Conservation (phyloP, 345 rosid genomes). For the Anacardium occidentale region DNA sequence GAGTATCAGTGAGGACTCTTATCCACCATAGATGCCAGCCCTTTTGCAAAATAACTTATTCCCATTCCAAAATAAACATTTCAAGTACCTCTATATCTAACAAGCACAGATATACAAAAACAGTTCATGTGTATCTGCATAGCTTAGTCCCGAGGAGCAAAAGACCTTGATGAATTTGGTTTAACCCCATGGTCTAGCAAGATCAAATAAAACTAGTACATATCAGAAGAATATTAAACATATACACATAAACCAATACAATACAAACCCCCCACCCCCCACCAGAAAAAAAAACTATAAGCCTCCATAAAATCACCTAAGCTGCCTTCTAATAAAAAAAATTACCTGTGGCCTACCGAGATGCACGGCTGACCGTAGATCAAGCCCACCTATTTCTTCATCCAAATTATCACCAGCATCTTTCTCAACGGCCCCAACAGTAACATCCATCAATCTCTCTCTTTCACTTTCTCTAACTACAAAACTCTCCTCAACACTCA, state of each 20-base stretch:
- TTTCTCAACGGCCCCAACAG: conserved; percentile 39
- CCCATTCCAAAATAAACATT: neutral
- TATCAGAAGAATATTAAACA: neutral
- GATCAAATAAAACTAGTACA: neutral
- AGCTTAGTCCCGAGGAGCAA: too few species aligned
- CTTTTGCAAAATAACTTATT: neutral
- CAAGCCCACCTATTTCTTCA: conserved; percentile 53
- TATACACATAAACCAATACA: neutral
- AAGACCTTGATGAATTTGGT: too few species aligned
- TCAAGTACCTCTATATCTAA: neutral
- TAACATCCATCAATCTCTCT: conserved; percentile 47
- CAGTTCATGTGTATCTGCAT: too few species aligned
- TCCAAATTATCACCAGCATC: conserved; percentile 26
- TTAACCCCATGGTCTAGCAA: neutral
- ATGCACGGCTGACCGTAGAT: conserved; percentile 52
- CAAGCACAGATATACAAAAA: neutral
- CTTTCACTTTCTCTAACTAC: conserved; percentile 23
- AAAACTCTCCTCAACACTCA: conserved; percentile 34
- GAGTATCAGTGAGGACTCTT: neutral
- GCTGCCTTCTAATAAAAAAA: neutral
- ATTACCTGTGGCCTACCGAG: conserved; percentile 71
- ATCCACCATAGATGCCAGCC: neutral
- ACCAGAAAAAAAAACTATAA: neutral
- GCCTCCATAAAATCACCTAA: neutral
- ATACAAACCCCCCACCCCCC: too few species aligned